These are phyloP conservation scores for Kluyveromyces marxianus DNA, from an alignment of 1,139 yeast species.

Conservation along the genomic window DNA sequence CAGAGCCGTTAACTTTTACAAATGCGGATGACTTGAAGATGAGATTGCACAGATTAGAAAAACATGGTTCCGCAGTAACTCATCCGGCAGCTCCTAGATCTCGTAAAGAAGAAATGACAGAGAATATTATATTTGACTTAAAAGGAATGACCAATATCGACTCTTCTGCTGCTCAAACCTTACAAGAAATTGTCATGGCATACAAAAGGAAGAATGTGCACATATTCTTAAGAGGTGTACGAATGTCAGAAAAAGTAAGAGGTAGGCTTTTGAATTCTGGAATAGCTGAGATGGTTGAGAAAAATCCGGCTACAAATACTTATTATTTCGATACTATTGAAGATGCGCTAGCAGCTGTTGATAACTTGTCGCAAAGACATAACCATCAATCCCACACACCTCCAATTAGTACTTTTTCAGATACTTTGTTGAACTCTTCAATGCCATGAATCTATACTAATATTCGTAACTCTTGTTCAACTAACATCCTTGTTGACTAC, in stretches of 20 bases:
- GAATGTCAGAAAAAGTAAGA: slow-evolving; percentile 35
- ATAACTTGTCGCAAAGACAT: background rate
- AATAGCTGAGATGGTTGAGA: slow-evolving; percentile 22
- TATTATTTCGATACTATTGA: slow-evolving; percentile 10
- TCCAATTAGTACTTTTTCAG: slow-evolving; percentile 4
- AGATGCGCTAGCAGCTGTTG: slow-evolving; percentile 9
- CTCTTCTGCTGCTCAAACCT: slow-evolving; percentile 77
- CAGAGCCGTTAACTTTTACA: slow-evolving; percentile 90
- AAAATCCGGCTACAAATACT: background rate
- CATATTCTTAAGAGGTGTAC: slow-evolving; percentile 61
- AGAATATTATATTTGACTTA: slow-evolving; percentile 69
- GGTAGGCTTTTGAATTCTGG: slow-evolving; percentile 31
- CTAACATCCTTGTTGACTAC: no score
- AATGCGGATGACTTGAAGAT: slow-evolving; percentile 78
- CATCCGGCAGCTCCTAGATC: slow-evolving; percentile 74
- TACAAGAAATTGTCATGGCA: slow-evolving; percentile 50
- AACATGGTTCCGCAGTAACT: slow-evolving; percentile 73
- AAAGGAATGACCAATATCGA: slow-evolving; percentile 84
- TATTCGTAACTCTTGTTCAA: no score
- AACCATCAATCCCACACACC: background rate
- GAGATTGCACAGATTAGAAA: slow-evolving; percentile 68
- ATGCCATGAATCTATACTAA: background rate
- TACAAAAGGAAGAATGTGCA: slow-evolving; percentile 51
- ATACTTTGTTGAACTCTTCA: slow-evolving; percentile 3
- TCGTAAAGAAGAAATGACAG: slow-evolving; percentile 48